Evolutionary conservation across 495 filamentous ascomycete genomes (phyloP), one percentile per base, ranked within the genome.

Genomic region (Geopyxis carbonaria): DNA sequence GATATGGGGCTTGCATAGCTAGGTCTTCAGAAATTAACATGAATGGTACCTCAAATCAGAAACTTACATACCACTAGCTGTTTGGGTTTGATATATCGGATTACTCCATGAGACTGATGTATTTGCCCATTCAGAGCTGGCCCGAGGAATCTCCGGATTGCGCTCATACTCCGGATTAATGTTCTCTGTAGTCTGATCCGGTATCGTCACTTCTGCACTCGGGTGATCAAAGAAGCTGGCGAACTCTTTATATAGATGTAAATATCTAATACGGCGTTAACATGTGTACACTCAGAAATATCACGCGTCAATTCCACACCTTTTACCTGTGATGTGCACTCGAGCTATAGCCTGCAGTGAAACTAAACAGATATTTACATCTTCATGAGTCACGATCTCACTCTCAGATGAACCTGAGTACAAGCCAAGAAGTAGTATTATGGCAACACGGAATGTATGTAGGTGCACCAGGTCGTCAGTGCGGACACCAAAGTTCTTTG

Each of bases 401-500:
- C 13, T 13, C 10, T 14, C 13, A 9, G 22, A 16, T 7, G 6
- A 10, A 16, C 13, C 23, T 5, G 31, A 15, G 6, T 40, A 9
- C 19, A 40, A 11, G 2, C 47, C 53, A n/a, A 55, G 44, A n/a
- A 56, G 44, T n/a, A 56, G 42, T 4, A 56, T 38, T 32, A 46
- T 46, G 29, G 53, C 53, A 30, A 43, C 53, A 6, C 53, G 53
- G 38, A 56, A 56, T 11, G 40, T 42, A 21, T 56, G 52, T n/a
- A 50, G 46, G 23, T 46, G 43, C 0, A 50, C 43, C 16, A 54
- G 44, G 8, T 56, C 53, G 14, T 56, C 51, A 0, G 53, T 47
- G 4, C 47, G 40, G 10, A 51, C 31, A 11, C 52, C 53, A 16
- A 56, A 56, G 4, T 39, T 22, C 7, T 32, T 40, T 21, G 51